phyloP scores from a whole-genome alignment of 768 basidiomycete genomes.

The Hygrocybe punicea region DNA sequence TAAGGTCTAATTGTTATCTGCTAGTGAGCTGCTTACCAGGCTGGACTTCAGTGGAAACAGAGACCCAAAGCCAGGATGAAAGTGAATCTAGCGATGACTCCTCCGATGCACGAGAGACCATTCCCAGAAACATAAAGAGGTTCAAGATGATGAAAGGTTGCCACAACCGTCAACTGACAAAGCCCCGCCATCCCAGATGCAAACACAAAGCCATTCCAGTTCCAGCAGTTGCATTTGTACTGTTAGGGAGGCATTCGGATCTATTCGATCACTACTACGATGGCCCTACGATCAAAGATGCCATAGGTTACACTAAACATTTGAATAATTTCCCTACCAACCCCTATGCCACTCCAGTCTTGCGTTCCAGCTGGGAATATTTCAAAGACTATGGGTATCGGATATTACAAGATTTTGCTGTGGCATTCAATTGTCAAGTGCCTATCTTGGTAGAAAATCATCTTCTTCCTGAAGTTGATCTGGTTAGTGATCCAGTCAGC shows the following conservation, averaged over 20 bases:
- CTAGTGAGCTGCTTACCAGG: too few species aligned
- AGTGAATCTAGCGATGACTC: not conserved
- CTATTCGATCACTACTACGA: slow-evolving; percentile 15
- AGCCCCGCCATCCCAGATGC: not conserved
- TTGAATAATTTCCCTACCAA: not conserved
- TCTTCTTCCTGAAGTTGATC: not conserved
- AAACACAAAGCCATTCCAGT: not conserved
- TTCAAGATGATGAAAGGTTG: not conserved
- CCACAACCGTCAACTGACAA: not conserved
- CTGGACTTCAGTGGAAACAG: too few species aligned
- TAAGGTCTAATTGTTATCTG: too few species aligned
- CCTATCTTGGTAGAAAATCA: not conserved
- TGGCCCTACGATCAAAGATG: not conserved
- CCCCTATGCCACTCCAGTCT: not conserved
- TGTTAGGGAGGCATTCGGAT: not conserved
- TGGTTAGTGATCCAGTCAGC: not conserved
- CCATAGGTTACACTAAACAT: not conserved
- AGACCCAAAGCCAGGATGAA: not conserved
- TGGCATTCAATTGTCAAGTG: not conserved
- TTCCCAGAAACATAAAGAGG: not conserved
- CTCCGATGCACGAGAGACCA: not conserved
- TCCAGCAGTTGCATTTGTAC: not conserved
- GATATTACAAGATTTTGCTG: not conserved
- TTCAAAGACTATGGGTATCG: not conserved
- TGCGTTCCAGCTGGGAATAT: not conserved